Evolutionary conservation across 106 monocot genomes (phyloP), one percentile per base, ranked within the genome.

Genomic region (Allium fistulosum): DNA sequence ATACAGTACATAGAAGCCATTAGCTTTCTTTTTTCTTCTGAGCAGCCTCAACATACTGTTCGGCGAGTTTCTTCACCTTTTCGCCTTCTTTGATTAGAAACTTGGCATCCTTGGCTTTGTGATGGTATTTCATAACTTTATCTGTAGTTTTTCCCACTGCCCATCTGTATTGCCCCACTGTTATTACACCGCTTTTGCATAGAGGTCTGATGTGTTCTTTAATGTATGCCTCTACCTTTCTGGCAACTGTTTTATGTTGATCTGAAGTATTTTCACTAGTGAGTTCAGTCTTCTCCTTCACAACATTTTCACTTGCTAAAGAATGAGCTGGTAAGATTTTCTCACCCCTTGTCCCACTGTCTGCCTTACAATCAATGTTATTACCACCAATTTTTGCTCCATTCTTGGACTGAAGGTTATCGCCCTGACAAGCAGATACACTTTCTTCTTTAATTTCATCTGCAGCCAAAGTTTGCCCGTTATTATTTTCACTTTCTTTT

Each of bases 121-220:
- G 66, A 68, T 96, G 95, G 71, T 66, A 91, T 73, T 52, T 84
- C 91, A 96, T 88, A 16, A 96, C 88, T 49, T 96, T 96, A 9
- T 88, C 86, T 17, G 80, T 79, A 9, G 95, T 82, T 73, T 86
- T 96, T 0, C 62, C 74, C 0, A 88, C 95, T 0, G 95, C 81
- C 91, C 95, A 96, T 46, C 88, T 67, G 71, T 92, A 96, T 68
- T 96, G 88, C 46, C 80, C 85, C 2, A 79, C 86, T 11, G 82
- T 88, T 62, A 96, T 91, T 10, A 96, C 76, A 11, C 88, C 84
- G 56, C 91, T 96, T 71, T 92, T 96, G 82, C 88, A 96, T 28
- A 96, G 75, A 17, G 92, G 96, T 58, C 96, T 80, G 62, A 96
- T 79, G 77, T 96, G 92, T 63, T 88, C 96, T 79, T 96, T 96